Conservation (phyloP, 441 rosid species). For the Euphorbia schlechtendalii region DNA sequence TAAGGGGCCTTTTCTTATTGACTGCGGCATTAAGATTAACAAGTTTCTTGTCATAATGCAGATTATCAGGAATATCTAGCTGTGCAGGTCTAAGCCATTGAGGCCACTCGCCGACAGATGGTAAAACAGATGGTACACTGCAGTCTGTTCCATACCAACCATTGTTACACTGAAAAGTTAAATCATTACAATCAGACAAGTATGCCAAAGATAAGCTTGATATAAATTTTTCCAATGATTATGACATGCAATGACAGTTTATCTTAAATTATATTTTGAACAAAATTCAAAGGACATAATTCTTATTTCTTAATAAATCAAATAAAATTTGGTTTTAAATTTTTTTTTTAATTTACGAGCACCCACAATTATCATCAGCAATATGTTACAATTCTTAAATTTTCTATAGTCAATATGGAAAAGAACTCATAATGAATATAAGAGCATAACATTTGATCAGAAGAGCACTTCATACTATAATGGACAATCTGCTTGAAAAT, state of each 20-base stretch:
- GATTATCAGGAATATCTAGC: conserved; percentile 51
- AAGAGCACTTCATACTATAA: background rate
- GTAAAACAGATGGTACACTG: conserved; percentile 71
- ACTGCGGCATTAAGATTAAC: conserved; percentile 52
- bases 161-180: conserved; percentile 56
- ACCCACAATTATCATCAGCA: background rate
- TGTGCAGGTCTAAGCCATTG: conserved; percentile 91
- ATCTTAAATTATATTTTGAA: background rate
- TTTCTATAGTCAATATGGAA: background rate
- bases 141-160: conserved; percentile 96
- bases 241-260: background rate
- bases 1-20: conserved; percentile 79
- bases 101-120: conserved; percentile 83
- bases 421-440: background rate
- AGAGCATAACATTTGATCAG: background rate
- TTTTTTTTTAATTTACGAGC: background rate
- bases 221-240: conserved; percentile 1
- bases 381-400: background rate
- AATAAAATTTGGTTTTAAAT: background rate
- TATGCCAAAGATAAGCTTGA: background rate
- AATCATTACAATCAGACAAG: conserved; percentile 14
- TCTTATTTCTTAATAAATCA: background rate
- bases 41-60: conserved; percentile 31
- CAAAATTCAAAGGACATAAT: too few relatives aligned
- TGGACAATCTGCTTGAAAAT: background rate